phyloP scores from a whole-genome alignment of 2,329 filamentous ascomycete genomes.

The Phaeosphaeria sp. region DNA sequence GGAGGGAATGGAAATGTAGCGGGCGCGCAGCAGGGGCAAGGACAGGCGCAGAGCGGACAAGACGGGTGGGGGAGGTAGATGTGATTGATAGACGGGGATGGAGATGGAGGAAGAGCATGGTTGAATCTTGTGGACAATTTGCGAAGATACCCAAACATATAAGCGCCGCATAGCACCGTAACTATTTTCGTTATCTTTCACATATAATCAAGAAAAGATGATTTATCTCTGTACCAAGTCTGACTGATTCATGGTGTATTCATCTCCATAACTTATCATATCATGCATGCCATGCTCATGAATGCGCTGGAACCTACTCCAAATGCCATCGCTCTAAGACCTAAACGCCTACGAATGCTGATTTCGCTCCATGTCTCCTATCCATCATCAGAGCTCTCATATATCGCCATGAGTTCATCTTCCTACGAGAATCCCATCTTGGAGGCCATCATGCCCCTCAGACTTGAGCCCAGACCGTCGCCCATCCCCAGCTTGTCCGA shows the following conservation, averaged over 20 bases:
- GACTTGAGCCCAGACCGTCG: slow-evolving; percentile 31
- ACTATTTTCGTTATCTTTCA: background rate
- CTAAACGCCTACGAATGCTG: slow-evolving; percentile 13
- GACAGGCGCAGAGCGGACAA: slow-evolving; percentile 12
- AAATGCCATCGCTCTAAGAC: background rate
- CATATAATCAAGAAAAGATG: no score
- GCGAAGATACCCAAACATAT: background rate
- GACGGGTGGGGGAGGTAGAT: background rate
- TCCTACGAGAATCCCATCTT: slow-evolving; percentile 40
- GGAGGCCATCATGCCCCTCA: slow-evolving; percentile 33
- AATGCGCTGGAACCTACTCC: no score
- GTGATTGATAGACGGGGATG: background rate
- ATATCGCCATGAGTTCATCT: background rate
- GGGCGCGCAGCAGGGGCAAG: slow-evolving; percentile 18
- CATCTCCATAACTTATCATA: background rate
- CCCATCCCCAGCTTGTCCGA: slow-evolving; percentile 21
- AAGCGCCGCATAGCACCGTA: background rate
- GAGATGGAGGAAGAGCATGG: background rate
- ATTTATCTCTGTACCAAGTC: no score
- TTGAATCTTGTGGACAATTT: no score
- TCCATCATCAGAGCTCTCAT: background rate
- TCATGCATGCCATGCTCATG: background rate
- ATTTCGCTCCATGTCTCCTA: background rate
- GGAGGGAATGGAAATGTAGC: background rate
- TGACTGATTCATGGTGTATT: no score